Evolutionary conservation across 2,329 filamentous ascomycete genomes (phyloP).

Genomic region (Tolypocladium guangdongense): DNA sequence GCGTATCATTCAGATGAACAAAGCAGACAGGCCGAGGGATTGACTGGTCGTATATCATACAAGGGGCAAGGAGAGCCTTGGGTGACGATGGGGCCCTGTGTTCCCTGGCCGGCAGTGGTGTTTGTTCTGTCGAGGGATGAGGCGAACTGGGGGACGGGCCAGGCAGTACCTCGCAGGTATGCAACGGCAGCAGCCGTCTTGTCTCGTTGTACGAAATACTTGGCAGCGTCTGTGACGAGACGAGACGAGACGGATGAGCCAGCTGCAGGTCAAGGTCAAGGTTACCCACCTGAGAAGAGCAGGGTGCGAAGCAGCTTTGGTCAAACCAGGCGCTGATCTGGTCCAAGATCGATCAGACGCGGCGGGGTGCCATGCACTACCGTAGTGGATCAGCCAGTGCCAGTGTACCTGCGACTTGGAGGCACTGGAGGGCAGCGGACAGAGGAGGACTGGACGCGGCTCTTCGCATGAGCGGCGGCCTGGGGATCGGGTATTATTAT

Average conservation of each 20-base stretch:
- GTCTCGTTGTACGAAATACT: neutral
- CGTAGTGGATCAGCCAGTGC: neutral
- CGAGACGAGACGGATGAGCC: neutral
- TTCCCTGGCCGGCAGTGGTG: neutral
- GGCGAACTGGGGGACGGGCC: neutral
- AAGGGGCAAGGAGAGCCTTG: neutral
- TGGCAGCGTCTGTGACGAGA: neutral
- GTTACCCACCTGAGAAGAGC: neutral
- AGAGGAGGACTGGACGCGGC: neutral
- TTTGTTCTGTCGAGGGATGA: neutral
- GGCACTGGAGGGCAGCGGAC: neutral
- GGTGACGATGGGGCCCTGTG: neutral
- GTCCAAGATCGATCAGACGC: neutral
- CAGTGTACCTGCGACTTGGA: neutral
- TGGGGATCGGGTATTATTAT: neutral
- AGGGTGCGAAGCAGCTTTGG: neutral
- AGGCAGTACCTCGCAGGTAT: neutral
- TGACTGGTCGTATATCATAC: neutral
- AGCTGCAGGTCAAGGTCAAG: neutral
- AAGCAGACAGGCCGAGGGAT: neutral
- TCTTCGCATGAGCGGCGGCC: neutral
- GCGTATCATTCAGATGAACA: neutral
- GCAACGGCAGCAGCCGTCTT: neutral
- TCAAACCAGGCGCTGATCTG: neutral
- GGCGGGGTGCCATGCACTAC: neutral